Conservation (phyloP, 177 flowering plant genomes). For the Viscum album region DNA sequence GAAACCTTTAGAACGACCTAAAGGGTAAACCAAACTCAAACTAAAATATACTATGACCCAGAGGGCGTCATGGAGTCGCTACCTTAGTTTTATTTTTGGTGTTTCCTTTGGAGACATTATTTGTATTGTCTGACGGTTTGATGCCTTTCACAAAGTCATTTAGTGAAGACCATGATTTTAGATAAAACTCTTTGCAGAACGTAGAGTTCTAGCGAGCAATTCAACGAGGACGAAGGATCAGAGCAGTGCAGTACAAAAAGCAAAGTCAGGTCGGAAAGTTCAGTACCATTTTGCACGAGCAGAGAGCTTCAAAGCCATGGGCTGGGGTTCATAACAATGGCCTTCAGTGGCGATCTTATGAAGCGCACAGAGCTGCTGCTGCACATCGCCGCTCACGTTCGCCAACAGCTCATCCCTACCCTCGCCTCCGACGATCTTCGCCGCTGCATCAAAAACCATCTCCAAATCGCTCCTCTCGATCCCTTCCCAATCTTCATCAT, state of each 20-base stretch:
- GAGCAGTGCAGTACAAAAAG: background rate
- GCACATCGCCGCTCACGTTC: slow-evolving; percentile 39
- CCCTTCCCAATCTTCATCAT: slow-evolving; percentile 85
- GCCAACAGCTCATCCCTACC: slow-evolving; percentile 22
- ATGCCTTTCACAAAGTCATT: too few relatives aligned
- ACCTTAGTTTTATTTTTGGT: too few relatives aligned
- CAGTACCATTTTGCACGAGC: slow-evolving; percentile 85
- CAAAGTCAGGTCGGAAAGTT: slow-evolving; percentile 13
- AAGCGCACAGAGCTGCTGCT: slow-evolving; percentile 61
- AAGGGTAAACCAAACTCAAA: too few relatives aligned
- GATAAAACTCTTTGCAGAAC: too few relatives aligned
- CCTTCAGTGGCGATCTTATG: slow-evolving; percentile 74
- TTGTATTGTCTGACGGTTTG: too few relatives aligned
- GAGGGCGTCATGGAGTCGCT: too few relatives aligned
- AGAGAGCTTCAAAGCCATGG: slow-evolving; percentile 53
- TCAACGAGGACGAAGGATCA: background rate
- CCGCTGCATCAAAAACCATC: slow-evolving; percentile 44
- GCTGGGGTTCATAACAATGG: slow-evolving; percentile 56
- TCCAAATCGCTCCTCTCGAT: slow-evolving; percentile 71
- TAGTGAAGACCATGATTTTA: too few relatives aligned
- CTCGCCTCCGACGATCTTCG: slow-evolving; percentile 28
- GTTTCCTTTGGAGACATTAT: too few relatives aligned
- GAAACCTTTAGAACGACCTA: too few relatives aligned
- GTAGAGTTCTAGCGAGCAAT: too few relatives aligned
- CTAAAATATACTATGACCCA: too few relatives aligned